A percentile compares a stretch with the other conserved stretches of the same genome.
These are phyloP conservation scores for Gilbertella persicaria DNA, from an alignment of 371 early-diverging fungal genomes.

Conservation along the genomic window DNA sequence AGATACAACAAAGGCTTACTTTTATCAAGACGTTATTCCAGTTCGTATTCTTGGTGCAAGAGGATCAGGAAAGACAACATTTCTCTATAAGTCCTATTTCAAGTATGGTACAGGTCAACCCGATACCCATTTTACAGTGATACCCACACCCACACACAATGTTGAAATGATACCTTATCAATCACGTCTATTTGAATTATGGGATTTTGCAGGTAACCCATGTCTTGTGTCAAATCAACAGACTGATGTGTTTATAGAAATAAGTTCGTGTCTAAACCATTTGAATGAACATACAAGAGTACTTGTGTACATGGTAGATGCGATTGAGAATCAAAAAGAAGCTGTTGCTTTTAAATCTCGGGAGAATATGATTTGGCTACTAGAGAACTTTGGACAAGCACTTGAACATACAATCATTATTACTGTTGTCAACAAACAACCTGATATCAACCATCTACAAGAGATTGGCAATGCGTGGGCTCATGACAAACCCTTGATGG, in stretches of 20 bases:
- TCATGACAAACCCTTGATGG: slow-evolving; percentile 18
- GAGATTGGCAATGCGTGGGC: slow-evolving; percentile 38
- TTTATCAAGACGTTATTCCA: no score
- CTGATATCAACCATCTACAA: slow-evolving; percentile 24
- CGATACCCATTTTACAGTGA: slow-evolving; percentile 32
- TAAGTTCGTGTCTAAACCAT: slow-evolving; percentile 21
- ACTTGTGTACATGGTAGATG: slow-evolving; percentile 36
- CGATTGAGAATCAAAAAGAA: slow-evolving; percentile 16
- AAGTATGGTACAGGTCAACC: slow-evolving; percentile 30
- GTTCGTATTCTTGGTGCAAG: slow-evolving; percentile 30
- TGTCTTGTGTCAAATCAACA: background rate
- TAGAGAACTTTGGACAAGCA: slow-evolving; percentile 17
- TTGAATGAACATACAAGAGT: slow-evolving; percentile 27
- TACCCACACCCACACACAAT: slow-evolving; percentile 33
- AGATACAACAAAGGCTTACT: no score
- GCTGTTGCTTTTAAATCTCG: slow-evolving; percentile 20
- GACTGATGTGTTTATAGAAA: slow-evolving; percentile 18
- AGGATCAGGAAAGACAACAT: slow-evolving; percentile 39
- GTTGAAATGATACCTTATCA: slow-evolving; percentile 34
- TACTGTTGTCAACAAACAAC: slow-evolving; percentile 36
- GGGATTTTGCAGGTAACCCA: slow-evolving; percentile 41
- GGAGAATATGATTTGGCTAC: slow-evolving; percentile 31
- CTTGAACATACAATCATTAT: slow-evolving; percentile 32
- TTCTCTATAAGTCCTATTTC: slow-evolving; percentile 38
- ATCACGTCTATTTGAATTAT: slow-evolving; percentile 25